Evolutionary conservation across 441 rosid genomes (phyloP).

Genomic region (Sinapis alba): DNA sequence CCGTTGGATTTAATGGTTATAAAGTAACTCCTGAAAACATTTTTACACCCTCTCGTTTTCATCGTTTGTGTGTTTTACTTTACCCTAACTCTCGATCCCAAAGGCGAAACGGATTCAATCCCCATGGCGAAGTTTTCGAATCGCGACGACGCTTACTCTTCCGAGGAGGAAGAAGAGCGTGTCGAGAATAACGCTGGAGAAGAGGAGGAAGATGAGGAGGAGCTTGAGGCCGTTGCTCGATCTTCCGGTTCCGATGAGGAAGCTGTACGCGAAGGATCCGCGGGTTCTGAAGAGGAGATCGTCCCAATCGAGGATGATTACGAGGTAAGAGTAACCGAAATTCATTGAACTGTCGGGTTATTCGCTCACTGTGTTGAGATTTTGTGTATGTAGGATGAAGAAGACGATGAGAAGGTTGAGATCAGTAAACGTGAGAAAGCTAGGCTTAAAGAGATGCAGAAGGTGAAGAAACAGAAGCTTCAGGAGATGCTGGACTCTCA

Average conservation of each 20-base stretch:
- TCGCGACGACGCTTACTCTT: constrained; percentile 66
- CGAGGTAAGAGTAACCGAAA: constrained; percentile 40
- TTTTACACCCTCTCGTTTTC: not conserved
- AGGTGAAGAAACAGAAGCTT: constrained; percentile 84
- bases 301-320: constrained; percentile 48
- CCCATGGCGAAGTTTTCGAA: constrained; percentile 56
- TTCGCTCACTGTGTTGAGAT: not conserved
- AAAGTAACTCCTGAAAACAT: not conserved
- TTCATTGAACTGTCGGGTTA: not conserved
- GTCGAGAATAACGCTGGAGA: constrained; percentile 61
- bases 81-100: not conserved
- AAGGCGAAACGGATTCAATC: no score
- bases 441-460: constrained; percentile 87
- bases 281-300: constrained; percentile 22
- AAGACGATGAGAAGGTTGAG: constrained; percentile 45
- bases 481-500: constrained; percentile 90
- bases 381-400: constrained; percentile 52
- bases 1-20: constrained; percentile 14
- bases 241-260: constrained; percentile 61
- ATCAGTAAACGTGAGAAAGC: constrained; percentile 88
- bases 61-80: not conserved
- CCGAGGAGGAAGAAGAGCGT: constrained; percentile 69
- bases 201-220: constrained; percentile 78
- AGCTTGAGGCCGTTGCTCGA: constrained; percentile 91
- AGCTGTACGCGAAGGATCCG: constrained; percentile 40